A percentile compares a stretch with the other conserved stretches of the same genome.
Evolutionary conservation across 208 protist species (phyloP).

Genomic region (Wallacemonas rigidus): DNA sequence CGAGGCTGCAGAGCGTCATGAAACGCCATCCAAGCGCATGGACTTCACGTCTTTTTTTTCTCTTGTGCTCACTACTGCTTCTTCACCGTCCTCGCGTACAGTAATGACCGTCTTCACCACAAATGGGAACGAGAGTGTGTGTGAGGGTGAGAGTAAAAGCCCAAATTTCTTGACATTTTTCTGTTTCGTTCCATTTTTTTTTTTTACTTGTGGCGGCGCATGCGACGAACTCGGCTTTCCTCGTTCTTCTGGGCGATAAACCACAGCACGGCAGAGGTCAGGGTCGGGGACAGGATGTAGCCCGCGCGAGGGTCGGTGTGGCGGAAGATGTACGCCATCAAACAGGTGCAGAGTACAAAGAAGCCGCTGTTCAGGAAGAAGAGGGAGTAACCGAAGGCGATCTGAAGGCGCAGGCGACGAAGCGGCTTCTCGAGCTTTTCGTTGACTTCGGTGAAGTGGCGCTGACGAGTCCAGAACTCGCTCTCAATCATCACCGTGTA

Average conservation of each 20-base stretch:
- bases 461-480: conserved; percentile 89
- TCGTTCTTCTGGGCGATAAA: conserved; percentile 90
- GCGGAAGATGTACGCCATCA: conserved; percentile 88
- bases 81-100: no score
- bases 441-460: conserved; percentile 78
- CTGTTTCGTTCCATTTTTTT: neutral
- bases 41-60: neutral
- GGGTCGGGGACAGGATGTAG: conserved; percentile 76
- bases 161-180: no score
- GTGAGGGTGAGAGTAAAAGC: no score
- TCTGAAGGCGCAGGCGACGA: conserved; percentile 79
- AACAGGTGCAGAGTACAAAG: conserved; percentile 66
- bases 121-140: no score
- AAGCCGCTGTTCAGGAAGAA: conserved; percentile 89
- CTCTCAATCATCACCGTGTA: conserved; percentile 89
- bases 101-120: no score
- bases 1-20: no score
- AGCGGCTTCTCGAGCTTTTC: conserved; percentile 65
- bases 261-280: conserved; percentile 85
- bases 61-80: neutral
- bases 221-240: conserved; percentile 85
- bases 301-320: conserved; percentile 78
- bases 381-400: conserved; percentile 74
- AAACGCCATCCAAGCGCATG: no score
- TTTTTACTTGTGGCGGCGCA: conserved; percentile 77